phyloP scores from a whole-genome alignment of 805 yeast species.

The Limtongia smithiae region DNA sequence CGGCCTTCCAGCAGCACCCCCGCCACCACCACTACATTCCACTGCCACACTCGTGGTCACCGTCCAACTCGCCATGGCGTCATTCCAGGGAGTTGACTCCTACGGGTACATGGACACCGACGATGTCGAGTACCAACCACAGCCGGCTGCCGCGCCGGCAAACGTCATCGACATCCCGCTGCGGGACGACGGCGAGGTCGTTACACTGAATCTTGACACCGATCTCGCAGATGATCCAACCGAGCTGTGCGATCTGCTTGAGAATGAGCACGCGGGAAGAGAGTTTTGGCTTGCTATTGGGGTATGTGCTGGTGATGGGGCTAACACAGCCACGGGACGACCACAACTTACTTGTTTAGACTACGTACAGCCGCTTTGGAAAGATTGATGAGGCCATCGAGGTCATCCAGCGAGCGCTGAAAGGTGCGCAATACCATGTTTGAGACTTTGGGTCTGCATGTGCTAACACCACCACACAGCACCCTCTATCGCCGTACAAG shows the following conservation, averaged over 20 bases:
- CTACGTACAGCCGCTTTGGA: slow-evolving; percentile 68
- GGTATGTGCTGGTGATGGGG: slow-evolving; percentile 9
- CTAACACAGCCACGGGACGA: too few species aligned
- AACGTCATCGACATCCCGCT: slow-evolving; percentile 65
- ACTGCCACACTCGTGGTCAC: too few species aligned
- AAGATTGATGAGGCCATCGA: slow-evolving; percentile 58
- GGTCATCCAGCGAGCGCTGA: slow-evolving; percentile 60
- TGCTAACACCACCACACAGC: slow-evolving; percentile 2
- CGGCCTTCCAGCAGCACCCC: too few species aligned
- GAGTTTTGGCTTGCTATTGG: slow-evolving; percentile 85
- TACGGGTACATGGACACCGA: slow-evolving; percentile 9
- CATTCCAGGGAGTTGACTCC: too few species aligned
- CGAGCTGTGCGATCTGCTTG: slow-evolving; percentile 72
- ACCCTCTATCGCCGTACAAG: slow-evolving; percentile 26
- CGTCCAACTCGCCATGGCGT: too few species aligned
- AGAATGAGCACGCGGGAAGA: slow-evolving; percentile 71
- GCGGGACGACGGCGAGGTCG: slow-evolving; percentile 74
- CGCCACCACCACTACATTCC: too few species aligned
- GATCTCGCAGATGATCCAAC: slow-evolving; percentile 88
- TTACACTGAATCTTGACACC: slow-evolving; percentile 71
- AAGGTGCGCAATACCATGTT: slow-evolving; percentile 26
- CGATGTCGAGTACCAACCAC: neutral
- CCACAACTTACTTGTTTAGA: too few species aligned
- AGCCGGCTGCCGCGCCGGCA: slow-evolving; percentile 5
- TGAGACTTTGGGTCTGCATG: neutral